Percentiles rank a stretch among this genome's conserved stretches.
Conservation (phyloP, 2,329 filamentous ascomycete species). For the Aphanocladium album region DNA sequence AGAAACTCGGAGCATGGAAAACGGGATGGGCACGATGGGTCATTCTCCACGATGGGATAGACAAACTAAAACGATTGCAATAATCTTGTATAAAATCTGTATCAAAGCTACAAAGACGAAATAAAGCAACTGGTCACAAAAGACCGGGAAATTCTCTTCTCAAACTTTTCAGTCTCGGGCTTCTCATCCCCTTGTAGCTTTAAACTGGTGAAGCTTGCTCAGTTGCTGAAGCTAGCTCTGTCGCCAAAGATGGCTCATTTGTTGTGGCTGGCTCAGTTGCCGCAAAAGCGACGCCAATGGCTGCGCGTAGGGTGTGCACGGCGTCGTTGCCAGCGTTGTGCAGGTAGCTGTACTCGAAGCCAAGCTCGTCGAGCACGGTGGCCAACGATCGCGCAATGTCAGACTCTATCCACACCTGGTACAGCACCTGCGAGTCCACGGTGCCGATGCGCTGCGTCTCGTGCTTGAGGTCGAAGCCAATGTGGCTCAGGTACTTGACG, state of each 20-base stretch:
- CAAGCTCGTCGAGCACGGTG: constrained; percentile 58
- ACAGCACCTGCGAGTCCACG: constrained; percentile 70
- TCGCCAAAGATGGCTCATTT: too few species aligned
- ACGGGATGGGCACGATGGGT: background rate
- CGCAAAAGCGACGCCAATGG: constrained; percentile 47
- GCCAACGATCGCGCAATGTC: constrained; percentile 51
- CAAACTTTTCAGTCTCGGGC: background rate
- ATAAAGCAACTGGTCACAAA: background rate
- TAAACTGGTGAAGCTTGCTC: constrained; percentile 14
- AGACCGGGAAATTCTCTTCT: constrained; percentile 8
- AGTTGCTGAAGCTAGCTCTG: too few species aligned
- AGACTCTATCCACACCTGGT: constrained; percentile 55
- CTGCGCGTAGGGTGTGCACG: constrained; percentile 68
- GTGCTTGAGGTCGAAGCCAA: constrained; percentile 58
- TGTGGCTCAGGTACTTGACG: constrained; percentile 57
- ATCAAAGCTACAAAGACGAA: constrained; percentile 3
- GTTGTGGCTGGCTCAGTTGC: constrained; percentile 20
- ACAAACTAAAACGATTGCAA: background rate
- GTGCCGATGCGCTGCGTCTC: constrained; percentile 53
- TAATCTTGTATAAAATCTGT: constrained; percentile 2
- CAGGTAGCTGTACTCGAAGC: constrained; percentile 58
- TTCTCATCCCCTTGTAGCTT: background rate
- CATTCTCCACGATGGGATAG: background rate
- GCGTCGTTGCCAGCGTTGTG: constrained; percentile 90
- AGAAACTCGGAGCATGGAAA: background rate